Conservation (phyloP, 169 alveolate genomes). For the Plasmodium malariae region DNA sequence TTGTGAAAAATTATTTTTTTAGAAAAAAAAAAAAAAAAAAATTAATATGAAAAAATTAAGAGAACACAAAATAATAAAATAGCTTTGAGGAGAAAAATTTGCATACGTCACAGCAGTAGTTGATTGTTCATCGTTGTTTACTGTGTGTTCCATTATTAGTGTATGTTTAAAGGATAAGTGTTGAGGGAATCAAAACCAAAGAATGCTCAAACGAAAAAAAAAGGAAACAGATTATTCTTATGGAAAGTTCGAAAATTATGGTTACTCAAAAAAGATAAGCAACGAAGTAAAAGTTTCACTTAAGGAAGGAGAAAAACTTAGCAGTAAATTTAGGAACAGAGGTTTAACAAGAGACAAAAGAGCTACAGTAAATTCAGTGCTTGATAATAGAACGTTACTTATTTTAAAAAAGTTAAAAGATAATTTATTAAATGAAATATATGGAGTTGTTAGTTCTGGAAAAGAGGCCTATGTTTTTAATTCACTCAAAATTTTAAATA, state of each 20-base stretch:
- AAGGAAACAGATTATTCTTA: background rate
- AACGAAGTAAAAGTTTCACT: constrained; percentile 40
- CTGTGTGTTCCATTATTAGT: too few species aligned
- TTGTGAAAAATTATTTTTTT: too few species aligned
- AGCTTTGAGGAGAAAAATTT: too few species aligned
- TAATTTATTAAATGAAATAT: constrained; percentile 92
- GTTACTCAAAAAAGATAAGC: constrained; percentile 27
- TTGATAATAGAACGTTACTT: constrained; percentile 96
- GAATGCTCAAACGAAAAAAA: background rate
- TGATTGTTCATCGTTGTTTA: too few species aligned
- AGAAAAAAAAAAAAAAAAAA: too few species aligned
- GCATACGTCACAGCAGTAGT: too few species aligned
- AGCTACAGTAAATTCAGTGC: constrained; percentile 96
- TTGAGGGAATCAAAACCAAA: too few species aligned
- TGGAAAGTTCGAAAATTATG: constrained; percentile 50
- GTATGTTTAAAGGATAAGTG: too few species aligned
- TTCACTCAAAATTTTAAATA: constrained; percentile 80
- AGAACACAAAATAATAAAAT: too few species aligned
- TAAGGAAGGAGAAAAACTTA: constrained; percentile 60
- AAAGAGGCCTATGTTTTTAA: constrained; percentile 98
- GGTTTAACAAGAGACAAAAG: constrained; percentile 95
- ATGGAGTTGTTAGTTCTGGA: constrained; percentile 98
- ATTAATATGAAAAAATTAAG: too few species aligned
- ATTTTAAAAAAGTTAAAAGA: constrained; percentile 92
- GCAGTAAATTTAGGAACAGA: constrained; percentile 71